A percentile compares a stretch with the other conserved stretches of the same genome.
Evolutionary conservation across 257 asterid genomes (phyloP).

Genomic region (Haberlea rhodopensis): DNA sequence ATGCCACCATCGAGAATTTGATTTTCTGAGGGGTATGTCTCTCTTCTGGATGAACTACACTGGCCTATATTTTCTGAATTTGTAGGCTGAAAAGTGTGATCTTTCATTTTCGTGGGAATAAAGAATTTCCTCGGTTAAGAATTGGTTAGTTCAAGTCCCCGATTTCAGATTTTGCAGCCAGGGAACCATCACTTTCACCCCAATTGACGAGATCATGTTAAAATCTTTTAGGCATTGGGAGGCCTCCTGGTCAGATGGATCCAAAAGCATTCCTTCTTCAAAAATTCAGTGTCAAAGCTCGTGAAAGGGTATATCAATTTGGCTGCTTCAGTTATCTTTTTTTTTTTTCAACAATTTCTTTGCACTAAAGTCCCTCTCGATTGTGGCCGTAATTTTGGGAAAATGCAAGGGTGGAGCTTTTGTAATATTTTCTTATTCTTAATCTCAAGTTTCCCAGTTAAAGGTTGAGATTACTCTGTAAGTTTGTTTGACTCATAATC

Average conservation of each 20-base stretch:
- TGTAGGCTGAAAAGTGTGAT: constrained; percentile 76
- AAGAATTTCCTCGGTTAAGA: constrained; percentile 86
- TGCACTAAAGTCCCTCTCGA: not conserved
- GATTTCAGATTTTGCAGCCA: constrained; percentile 15
- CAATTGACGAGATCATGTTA: constrained; percentile 16
- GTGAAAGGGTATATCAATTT: constrained; percentile 61
- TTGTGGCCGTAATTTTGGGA: not conserved
- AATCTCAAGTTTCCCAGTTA: not conserved
- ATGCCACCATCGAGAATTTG: not conserved
- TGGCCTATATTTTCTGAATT: constrained; percentile 17
- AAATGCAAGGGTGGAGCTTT: not conserved
- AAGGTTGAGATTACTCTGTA: not conserved
- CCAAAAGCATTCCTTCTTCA: constrained; percentile 94
- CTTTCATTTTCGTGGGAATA: constrained; percentile 71
- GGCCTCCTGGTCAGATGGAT: constrained; percentile 98
- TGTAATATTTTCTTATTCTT: not conserved
- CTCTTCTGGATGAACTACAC: constrained; percentile 10
- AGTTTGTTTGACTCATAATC: not conserved
- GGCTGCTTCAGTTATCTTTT: constrained; percentile 19
- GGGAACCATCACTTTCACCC: constrained; percentile 13
- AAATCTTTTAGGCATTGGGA: constrained; percentile 68
- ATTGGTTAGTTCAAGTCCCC: constrained; percentile 60
- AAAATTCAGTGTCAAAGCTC: constrained; percentile 72
- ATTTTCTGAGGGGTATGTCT: not conserved
- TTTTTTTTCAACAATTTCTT: constrained; percentile 15